Percentiles rank a stretch among this genome's conserved stretches.
phyloP scores from a whole-genome alignment of 2,329 filamentous ascomycete species.

The Tolypocladium tropicale region DNA sequence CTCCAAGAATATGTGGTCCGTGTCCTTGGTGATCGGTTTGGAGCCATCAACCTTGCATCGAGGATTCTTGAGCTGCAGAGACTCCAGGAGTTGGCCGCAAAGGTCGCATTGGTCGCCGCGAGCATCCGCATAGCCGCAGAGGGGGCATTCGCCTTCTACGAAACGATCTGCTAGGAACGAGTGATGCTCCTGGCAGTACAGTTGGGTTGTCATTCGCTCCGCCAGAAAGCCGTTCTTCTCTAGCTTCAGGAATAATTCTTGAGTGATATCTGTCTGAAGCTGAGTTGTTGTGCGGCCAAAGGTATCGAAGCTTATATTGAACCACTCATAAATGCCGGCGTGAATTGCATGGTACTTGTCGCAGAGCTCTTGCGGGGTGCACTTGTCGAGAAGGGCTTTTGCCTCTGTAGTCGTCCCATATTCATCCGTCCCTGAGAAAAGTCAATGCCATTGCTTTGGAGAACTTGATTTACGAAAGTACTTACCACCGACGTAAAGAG shows the following conservation, averaged over 20 bases:
- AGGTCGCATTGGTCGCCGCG: slow-evolving; percentile 66
- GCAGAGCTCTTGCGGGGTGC: slow-evolving; percentile 76
- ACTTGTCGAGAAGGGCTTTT: slow-evolving; percentile 79
- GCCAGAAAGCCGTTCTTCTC: slow-evolving; percentile 79
- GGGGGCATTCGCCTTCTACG: slow-evolving; percentile 68
- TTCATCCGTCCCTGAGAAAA: slow-evolving; percentile 51
- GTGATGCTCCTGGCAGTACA: slow-evolving; percentile 72
- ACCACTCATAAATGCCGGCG: slow-evolving; percentile 90
- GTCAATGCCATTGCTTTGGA: neutral
- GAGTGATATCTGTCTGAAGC: slow-evolving; percentile 85
- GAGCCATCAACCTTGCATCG: slow-evolving; percentile 89
- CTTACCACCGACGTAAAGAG: slow-evolving; percentile 65
- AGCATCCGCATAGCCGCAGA: slow-evolving; percentile 62
- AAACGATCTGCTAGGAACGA: slow-evolving; percentile 76
- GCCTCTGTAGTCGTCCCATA: slow-evolving; percentile 97
- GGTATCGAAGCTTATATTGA: slow-evolving; percentile 87
- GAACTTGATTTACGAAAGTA: neutral
- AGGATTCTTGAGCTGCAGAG: slow-evolving; percentile 69
- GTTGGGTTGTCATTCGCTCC: slow-evolving; percentile 79
- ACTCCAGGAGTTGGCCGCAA: slow-evolving; percentile 62
- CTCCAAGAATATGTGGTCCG: slow-evolving; percentile 84
- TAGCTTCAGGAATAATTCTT: slow-evolving; percentile 79
- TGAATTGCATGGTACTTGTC: slow-evolving; percentile 88
- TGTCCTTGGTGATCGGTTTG: slow-evolving; percentile 67
- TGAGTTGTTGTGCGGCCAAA: slow-evolving; percentile 90